Base-by-base conservation (phyloP, 2,329 filamentous ascomycete species). In the Thielaviopsis populi region DNA sequence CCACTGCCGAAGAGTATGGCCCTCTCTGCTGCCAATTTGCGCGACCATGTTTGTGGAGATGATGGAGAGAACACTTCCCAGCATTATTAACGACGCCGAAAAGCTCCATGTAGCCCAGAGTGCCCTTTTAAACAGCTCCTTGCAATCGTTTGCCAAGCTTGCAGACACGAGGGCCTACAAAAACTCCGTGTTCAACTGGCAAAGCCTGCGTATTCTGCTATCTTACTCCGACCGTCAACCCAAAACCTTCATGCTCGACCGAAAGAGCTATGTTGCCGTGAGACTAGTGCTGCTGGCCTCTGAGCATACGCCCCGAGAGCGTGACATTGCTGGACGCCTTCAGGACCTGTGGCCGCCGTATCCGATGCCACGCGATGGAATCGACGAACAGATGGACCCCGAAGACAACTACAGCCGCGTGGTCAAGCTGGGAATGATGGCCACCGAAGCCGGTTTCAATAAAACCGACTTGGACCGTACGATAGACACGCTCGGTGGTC, bases 301-400 rank as follows among this genome's bases (percentile, higher is more conserved):
- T 63, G 75, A 76, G 53, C 85, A 83, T 69, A 80, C 78, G 8
- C 69, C 72, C 6, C 72, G 72, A 4, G 83, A 86, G 70, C 73
- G 71, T 15, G 76, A 75, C 41, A 78, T 77, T 40, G 76, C 79
- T 1, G 68, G 72, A 22, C 77, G 80, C 33, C 76, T 82, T 63
- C 73, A 75, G 1, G 75, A 77, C 60, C 77, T 76, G 1, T 86
- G 83, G 83, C 83, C 83, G 10, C 83, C 83, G 0, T 85, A 83
- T 71, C 73, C 81, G 63, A 74, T 76, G 43, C 75, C 79, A 11
- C 77, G 79, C 65, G 80, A 86, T 68, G 83, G 83, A 1, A 79
- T 82, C 66, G 83, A 86, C 69, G 83, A 83, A 67, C 75, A 73
- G 61, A 75, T 77, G 61, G 75, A 76, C 4, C 74, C 73, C 0